These are phyloP conservation scores for Quercus engelmannii DNA, from an alignment of 306 rosid species.

Conservation along the genomic window DNA sequence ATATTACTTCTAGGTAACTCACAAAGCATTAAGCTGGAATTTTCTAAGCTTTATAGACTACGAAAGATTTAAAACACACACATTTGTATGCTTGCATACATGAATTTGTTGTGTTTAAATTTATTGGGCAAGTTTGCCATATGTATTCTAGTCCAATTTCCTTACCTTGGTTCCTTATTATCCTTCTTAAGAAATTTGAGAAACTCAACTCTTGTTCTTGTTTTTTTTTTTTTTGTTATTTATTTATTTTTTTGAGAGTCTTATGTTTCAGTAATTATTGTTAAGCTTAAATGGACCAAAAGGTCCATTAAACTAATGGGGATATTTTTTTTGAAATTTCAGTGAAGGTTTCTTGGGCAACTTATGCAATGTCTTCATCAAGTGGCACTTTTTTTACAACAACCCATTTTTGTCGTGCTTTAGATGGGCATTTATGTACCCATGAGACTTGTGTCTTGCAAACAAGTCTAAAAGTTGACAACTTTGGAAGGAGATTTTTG, in stretches of 20 bases:
- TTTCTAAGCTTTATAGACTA: neutral
- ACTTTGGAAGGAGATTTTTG: too few relatives aligned
- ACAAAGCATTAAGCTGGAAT: neutral
- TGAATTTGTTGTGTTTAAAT: neutral
- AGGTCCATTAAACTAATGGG: neutral
- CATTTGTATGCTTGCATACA: neutral
- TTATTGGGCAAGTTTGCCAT: neutral
- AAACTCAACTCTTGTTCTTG: neutral
- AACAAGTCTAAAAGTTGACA: too few relatives aligned
- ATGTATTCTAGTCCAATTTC: neutral
- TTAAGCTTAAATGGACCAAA: neutral
- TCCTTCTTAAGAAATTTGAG: neutral
- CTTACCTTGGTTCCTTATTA: neutral
- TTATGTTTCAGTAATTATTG: neutral
- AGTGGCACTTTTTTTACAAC: too few relatives aligned
- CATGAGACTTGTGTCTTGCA: too few relatives aligned
- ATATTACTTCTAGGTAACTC: constrained; percentile 70
- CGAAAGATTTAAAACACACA: neutral
- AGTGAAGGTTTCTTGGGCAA: too few relatives aligned
- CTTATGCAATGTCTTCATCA: too few relatives aligned
- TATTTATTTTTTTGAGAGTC: too few relatives aligned
- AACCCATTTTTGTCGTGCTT: too few relatives aligned
- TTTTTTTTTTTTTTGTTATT: neutral
- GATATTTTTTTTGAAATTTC: too few relatives aligned
- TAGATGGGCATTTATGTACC: too few relatives aligned